Conservation (phyloP, 106 monocot genomes). For the Platanthera zijinensis region DNA sequence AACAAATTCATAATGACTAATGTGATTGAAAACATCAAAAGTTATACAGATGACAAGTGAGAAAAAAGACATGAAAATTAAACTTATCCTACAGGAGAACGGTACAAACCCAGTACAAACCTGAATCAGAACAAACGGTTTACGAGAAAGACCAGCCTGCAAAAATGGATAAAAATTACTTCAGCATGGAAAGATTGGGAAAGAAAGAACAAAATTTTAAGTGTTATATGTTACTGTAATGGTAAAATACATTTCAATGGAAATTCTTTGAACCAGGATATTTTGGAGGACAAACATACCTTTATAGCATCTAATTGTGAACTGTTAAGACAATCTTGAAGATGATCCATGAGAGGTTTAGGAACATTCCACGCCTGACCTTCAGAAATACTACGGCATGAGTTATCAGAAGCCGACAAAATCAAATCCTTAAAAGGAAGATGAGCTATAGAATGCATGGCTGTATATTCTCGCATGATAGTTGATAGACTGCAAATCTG, state of each 20-base stretch:
- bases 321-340: conserved; percentile 71
- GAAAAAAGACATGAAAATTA: neutral
- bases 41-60: too few species aligned
- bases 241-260: neutral
- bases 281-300: conserved; percentile 30
- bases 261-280: neutral
- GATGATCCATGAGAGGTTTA: conserved; percentile 75
- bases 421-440: conserved; percentile 94
- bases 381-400: conserved; percentile 24
- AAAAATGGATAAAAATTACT: conserved; percentile 12
- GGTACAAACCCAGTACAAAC: conserved; percentile 21
- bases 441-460: conserved; percentile 60
- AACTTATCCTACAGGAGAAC: neutral
- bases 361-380: conserved; percentile 72
- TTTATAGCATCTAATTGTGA: conserved; percentile 83
- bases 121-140: conserved; percentile 93
- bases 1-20: too few species aligned
- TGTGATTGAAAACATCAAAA: too few species aligned
- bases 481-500: conserved; percentile 97
- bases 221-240: neutral
- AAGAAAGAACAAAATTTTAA: neutral
- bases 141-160: conserved; percentile 94
- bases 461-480: conserved; percentile 84
- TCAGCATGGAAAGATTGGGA: neutral
- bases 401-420: conserved; percentile 57